phyloP scores from a whole-genome alignment of 768 basidiomycete genomes.

The Cyathus striatus region DNA sequence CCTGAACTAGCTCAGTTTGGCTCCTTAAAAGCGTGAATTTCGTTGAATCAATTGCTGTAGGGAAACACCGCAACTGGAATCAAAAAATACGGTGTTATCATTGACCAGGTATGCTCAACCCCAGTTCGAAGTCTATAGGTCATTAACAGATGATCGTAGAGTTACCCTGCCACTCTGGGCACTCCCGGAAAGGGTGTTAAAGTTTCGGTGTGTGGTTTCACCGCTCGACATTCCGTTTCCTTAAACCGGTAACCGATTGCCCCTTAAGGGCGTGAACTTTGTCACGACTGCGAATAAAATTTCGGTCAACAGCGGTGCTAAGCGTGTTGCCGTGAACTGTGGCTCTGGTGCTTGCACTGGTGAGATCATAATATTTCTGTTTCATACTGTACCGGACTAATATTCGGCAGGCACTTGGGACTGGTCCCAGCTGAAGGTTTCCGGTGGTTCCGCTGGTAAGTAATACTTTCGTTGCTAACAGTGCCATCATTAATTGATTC shows the following conservation, averaged over 20 bases:
- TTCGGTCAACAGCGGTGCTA: conserved; percentile 33
- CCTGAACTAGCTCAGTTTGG: neutral
- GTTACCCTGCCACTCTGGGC: conserved; percentile 49
- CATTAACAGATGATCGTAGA: conserved; percentile 33
- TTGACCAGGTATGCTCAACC: conserved; percentile 46
- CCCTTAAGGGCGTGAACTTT: conserved; percentile 44
- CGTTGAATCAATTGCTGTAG: too few species aligned
- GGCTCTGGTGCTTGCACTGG: conserved; percentile 47
- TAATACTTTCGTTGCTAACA: neutral
- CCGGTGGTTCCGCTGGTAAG: conserved; percentile 37
- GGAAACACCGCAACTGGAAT: conserved; percentile 50
- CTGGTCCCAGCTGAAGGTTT: conserved; percentile 39
- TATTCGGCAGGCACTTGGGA: conserved; percentile 38
- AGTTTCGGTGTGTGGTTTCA: conserved; percentile 42
- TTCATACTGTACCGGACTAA: too few species aligned
- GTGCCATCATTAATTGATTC: neutral
- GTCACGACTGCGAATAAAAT: conserved; percentile 32
- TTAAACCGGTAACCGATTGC: too few species aligned
- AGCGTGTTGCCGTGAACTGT: conserved; percentile 51
- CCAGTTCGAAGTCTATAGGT: too few species aligned
- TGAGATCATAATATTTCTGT: conserved; percentile 17
- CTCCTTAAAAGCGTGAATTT: too few species aligned
- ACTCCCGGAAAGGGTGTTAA: conserved; percentile 51
- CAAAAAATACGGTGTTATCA: conserved; percentile 48
- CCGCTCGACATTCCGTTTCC: neutral